Evolutionary conservation across 2,329 filamentous ascomycete species (phyloP), one percentile per base, ranked within the genome.

Genomic region (Aspergillus latus): DNA sequence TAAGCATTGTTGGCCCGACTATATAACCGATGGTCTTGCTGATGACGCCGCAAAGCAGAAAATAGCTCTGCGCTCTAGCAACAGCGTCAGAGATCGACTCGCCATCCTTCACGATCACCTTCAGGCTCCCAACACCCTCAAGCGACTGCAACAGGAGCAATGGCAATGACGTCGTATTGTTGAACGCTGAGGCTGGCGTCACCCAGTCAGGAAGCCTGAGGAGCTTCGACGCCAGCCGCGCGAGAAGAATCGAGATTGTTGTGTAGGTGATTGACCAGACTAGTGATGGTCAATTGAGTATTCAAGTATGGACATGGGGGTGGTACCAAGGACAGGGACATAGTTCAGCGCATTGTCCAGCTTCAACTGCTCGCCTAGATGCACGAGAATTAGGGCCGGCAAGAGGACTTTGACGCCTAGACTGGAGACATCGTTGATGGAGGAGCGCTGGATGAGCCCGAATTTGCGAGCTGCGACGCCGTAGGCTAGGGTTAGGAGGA

Each of bases 21-120:
- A 83, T 83, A 66, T 88, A 88, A 0, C 85, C 88, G 57, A 88
- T 70, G 51, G 80, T 83, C 64, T 85, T 87, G 42, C 79, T 81
- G 8, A 88, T 76, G 53, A 86, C 87, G 3, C 85, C 80, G 60
- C 85, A 87, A 57, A 88, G 80, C 3, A 88, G 72, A 64, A 88
- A 87, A 68, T 87, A 88, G 11, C 82, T 83, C 65, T 87, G 84
- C 5, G 84, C 84, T 8, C 85, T 76, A 52, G 82, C 78, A 10
- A 88, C 74, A 0, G 82, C 83, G 2, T 74, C 73, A 1, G 70
- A 62, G 2, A 73, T 68, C 1, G 75, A 68, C 61, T 81, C 74
- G 68, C 78, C 63, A 62, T 78, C 61, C 58, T 71, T 59, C 57
- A 78, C 68, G 15, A 87, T 74, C 2, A 75, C 67, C 26, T 76